These are phyloP conservation scores for Coleophoma cylindrospora DNA, from an alignment of 2,329 filamentous ascomycete genomes.

Conservation along the genomic window DNA sequence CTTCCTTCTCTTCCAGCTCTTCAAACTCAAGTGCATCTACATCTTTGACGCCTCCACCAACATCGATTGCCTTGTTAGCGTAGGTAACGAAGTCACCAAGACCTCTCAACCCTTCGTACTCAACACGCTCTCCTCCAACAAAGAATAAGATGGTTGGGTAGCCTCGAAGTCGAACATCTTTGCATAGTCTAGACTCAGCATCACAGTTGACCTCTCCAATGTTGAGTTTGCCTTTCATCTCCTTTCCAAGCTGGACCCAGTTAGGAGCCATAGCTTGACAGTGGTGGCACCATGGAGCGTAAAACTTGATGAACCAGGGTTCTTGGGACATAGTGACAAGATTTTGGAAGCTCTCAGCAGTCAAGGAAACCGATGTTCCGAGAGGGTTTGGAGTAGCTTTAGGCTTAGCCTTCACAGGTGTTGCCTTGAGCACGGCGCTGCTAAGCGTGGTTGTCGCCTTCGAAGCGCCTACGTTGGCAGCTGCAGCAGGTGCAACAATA, in stretches of 20 bases:
- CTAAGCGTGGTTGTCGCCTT: constrained; percentile 15
- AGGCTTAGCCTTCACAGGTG: constrained; percentile 37
- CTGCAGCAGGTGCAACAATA: constrained; percentile 2
- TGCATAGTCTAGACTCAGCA: constrained; percentile 79
- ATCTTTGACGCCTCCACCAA: constrained; percentile 71
- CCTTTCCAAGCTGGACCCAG: constrained; percentile 85
- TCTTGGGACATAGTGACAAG: constrained; percentile 83
- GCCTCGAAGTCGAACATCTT: constrained; percentile 72
- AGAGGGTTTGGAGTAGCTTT: constrained; percentile 63
- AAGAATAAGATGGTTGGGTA: constrained; percentile 94
- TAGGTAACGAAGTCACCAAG: constrained; percentile 86
- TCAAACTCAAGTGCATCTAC: constrained; percentile 74
- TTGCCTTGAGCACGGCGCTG: constrained; percentile 17
- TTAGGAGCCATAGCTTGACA: constrained; percentile 89
- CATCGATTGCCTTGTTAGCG: constrained; percentile 78
- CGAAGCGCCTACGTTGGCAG: not conserved
- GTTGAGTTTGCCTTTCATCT: constrained; percentile 86
- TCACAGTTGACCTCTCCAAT: constrained; percentile 97
- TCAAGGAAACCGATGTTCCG: constrained; percentile 71
- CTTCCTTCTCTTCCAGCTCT: constrained; percentile 83
- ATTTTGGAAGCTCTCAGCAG: constrained; percentile 79
- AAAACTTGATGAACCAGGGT: constrained; percentile 98
- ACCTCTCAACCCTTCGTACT: constrained; percentile 88
- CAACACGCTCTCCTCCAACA: constrained; percentile 83
- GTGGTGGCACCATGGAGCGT: constrained; percentile 94